Conservation (phyloP, 257 asterid genomes). For the Datura wrightii region DNA sequence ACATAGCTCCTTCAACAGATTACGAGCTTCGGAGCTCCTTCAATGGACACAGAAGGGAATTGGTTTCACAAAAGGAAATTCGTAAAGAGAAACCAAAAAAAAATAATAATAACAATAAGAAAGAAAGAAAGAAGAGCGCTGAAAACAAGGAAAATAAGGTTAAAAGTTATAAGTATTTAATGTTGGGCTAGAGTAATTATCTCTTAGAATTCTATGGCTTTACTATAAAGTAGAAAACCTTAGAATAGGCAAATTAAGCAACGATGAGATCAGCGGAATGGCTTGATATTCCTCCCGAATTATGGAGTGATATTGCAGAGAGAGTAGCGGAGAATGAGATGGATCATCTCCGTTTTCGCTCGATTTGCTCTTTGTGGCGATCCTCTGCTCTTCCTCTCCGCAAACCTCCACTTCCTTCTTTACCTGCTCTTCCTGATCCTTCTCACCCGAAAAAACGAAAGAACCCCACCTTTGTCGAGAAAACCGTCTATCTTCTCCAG, state of each 20-base stretch:
- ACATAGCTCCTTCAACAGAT: no score
- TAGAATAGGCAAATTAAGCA: neutral
- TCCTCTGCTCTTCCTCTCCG: neutral
- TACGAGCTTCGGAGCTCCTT: no score
- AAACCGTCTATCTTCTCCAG: neutral
- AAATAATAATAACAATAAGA: no score
- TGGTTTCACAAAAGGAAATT: no score
- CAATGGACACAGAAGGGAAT: no score
- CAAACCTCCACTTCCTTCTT: neutral
- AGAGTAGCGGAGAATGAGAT: neutral
- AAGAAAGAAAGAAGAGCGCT: no score
- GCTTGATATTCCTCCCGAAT: neutral
- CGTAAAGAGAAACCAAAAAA: no score
- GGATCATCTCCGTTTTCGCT: neutral
- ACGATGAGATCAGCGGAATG: neutral
- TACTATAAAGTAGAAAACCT: no score
- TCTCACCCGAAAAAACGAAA: neutral
- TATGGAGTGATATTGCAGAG: neutral
- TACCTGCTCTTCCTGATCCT: neutral
- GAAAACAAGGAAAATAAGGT: no score
- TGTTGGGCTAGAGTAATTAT: no score
- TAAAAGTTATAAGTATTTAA: no score
- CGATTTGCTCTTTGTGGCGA: constrained; percentile 17
- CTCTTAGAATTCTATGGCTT: no score
- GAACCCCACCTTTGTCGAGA: neutral